These are phyloP conservation scores for Chlorophyllum brunneum DNA, from an alignment of 768 basidiomycete species.

Conservation along the genomic window DNA sequence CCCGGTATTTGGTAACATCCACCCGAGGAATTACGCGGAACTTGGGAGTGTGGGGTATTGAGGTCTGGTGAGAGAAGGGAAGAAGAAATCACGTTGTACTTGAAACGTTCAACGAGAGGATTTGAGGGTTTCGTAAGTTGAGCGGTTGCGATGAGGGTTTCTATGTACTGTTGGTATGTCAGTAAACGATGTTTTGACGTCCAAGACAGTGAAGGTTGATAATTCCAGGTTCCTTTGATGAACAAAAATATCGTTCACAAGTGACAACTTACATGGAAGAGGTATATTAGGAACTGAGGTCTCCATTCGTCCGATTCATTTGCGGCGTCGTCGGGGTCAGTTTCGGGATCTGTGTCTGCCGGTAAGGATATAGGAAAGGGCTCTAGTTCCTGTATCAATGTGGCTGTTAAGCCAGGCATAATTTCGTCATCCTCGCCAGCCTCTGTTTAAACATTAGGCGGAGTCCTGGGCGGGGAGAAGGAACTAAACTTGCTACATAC, in stretches of 20 bases:
- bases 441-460: constrained; percentile 33
- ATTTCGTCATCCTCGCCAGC: constrained; percentile 48
- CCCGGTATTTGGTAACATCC: constrained; percentile 42
- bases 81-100: constrained; percentile 80
- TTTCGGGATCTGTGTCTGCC: constrained; percentile 20
- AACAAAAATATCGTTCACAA: neutral
- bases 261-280: constrained; percentile 35
- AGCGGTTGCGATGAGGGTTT: constrained; percentile 32
- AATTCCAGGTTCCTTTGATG: neutral
- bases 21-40: constrained; percentile 26
- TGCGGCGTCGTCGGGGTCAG: constrained; percentile 9
- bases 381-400: constrained; percentile 36
- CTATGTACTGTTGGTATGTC: constrained; percentile 28
- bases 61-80: constrained; percentile 63
- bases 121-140: constrained; percentile 32
- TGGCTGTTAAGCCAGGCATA: constrained; percentile 53
- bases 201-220: neutral
- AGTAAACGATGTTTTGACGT: neutral
- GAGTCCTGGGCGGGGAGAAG: neutral
- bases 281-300: constrained; percentile 29
- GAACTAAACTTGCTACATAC: constrained; percentile 31
- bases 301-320: constrained; percentile 31
- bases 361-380: constrained; percentile 21
- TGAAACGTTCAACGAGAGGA: constrained; percentile 74
- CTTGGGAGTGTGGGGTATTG: constrained; percentile 31